Evolutionary conservation across 139 green algal species (phyloP).

Genomic region (Penium margaritaceum): DNA sequence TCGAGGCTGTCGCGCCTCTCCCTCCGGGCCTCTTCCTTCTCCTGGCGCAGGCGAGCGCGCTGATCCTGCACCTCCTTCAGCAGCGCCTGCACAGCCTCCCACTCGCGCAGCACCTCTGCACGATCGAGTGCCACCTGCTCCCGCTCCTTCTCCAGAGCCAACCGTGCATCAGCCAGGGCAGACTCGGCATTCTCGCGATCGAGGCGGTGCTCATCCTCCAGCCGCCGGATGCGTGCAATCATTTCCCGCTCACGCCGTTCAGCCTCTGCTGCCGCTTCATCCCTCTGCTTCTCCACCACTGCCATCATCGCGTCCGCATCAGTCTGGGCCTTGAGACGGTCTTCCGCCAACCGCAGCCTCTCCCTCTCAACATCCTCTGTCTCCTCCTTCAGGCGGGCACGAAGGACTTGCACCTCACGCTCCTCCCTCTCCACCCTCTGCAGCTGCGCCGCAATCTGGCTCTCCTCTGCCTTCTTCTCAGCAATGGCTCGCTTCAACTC

Average conservation of each 20-base stretch:
- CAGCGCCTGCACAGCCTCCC: not conserved
- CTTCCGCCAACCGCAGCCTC: not conserved
- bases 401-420: not conserved
- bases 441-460: not conserved
- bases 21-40: not conserved
- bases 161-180: not conserved
- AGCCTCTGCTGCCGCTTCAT: not conserved
- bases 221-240: not conserved
- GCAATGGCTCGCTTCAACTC: not conserved
- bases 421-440: not conserved
- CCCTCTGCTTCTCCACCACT: not conserved
- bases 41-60: not conserved
- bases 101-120: not conserved
- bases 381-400: not conserved
- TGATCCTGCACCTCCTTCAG: slow-evolving; percentile 5
- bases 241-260: not conserved
- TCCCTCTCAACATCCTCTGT: slow-evolving; percentile 4
- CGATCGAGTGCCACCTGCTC: not conserved
- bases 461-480: not conserved
- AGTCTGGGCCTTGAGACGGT: not conserved
- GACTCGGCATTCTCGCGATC: not conserved
- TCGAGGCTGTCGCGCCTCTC: not conserved
- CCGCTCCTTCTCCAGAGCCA: not conserved
- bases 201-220: not conserved
- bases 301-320: not conserved